Evolutionary conservation across 441 rosid species (phyloP).

Genomic region (Syzygium malaccense): DNA sequence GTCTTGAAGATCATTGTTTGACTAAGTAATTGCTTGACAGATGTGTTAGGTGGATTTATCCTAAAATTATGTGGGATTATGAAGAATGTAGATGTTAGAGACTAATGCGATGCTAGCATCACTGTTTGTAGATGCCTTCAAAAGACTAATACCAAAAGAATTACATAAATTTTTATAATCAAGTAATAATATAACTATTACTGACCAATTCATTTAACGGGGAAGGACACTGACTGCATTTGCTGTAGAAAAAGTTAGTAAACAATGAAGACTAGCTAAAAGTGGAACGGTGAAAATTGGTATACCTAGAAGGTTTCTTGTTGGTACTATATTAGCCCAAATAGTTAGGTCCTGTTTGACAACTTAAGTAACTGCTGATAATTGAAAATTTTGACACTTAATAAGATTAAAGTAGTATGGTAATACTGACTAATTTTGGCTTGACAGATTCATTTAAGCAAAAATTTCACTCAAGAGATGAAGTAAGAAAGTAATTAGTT

Average conservation of each 20-base stretch:
- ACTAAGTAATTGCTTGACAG: not conserved
- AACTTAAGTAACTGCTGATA: not conserved
- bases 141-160: not conserved
- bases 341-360: not conserved
- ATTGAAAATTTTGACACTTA: not conserved
- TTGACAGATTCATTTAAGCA: not conserved
- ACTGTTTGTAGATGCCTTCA: not conserved
- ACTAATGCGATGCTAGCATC: not conserved
- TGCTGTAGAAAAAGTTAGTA: not conserved
- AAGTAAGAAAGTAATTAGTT: not conserved
- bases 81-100: not conserved
- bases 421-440: not conserved
- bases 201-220: not conserved
- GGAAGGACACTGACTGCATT: not conserved
- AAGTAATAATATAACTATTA: not conserved
- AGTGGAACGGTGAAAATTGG: not conserved
- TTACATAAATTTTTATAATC: not conserved
- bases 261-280: not conserved
- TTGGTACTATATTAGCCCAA: not conserved
- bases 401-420: not conserved
- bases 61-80: not conserved
- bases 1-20: not conserved
- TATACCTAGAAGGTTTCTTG: not conserved
- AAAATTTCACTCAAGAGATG: not conserved
- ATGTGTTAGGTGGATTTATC: not conserved